These are phyloP conservation scores for Ascocoryne sarcoides DNA, from an alignment of 2,329 filamentous ascomycete genomes.

Conservation along the genomic window DNA sequence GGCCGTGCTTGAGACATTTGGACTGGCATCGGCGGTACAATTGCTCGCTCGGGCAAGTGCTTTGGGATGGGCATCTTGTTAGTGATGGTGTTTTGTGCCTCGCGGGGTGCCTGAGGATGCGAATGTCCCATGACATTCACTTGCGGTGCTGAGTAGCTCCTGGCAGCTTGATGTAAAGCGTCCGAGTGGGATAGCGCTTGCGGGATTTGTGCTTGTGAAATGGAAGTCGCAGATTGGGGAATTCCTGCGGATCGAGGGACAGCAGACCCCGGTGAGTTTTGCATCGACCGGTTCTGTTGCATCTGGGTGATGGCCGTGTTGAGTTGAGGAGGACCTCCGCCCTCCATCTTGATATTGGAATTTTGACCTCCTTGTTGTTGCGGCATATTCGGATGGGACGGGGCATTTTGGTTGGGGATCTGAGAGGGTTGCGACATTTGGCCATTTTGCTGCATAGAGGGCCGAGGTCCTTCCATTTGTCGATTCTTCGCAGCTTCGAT, in stretches of 20 bases:
- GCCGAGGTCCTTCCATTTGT: slow-evolving; percentile 23
- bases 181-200: slow-evolving; percentile 26
- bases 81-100: slow-evolving; percentile 23
- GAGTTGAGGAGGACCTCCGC: slow-evolving; percentile 19
- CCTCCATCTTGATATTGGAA: slow-evolving; percentile 24
- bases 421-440: slow-evolving; percentile 14
- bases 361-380: slow-evolving; percentile 10
- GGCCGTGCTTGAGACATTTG: slow-evolving; percentile 64
- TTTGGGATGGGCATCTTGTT: slow-evolving; percentile 45
- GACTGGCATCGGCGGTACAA: slow-evolving; percentile 65
- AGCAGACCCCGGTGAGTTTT: slow-evolving; percentile 26
- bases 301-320: slow-evolving; percentile 24
- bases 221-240: slow-evolving; percentile 18
- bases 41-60: slow-evolving; percentile 58
- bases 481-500: slow-evolving; percentile 29
- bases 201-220: slow-evolving; percentile 14
- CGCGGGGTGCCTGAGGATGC: slow-evolving; percentile 21
- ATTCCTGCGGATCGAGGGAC: slow-evolving; percentile 23
- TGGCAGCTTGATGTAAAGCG: slow-evolving; percentile 25
- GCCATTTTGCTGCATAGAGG: slow-evolving; percentile 19
- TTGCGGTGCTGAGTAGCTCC: slow-evolving; percentile 26
- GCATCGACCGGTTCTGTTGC: slow-evolving; percentile 17
- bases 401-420: slow-evolving; percentile 15
- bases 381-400: slow-evolving; percentile 12
- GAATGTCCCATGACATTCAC: slow-evolving; percentile 28